These are phyloP conservation scores for Claviceps sp. DNA, from an alignment of 2,329 filamentous ascomycete species.

Conservation along the genomic window DNA sequence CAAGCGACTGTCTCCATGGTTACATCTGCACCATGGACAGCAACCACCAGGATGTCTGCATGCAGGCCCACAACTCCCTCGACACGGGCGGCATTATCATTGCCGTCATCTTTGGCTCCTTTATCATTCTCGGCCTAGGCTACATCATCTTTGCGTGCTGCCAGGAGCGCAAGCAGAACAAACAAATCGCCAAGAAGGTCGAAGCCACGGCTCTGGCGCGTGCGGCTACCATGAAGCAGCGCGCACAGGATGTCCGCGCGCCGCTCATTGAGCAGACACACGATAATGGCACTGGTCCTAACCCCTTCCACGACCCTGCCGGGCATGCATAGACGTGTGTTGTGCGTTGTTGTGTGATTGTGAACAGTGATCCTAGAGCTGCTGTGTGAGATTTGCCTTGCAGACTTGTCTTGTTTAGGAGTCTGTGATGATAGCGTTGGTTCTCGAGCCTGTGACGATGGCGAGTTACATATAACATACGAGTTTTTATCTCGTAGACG, in stretches of 20 bases:
- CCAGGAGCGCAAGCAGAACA: slow-evolving; percentile 32
- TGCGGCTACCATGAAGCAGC: slow-evolving; percentile 31
- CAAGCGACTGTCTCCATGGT: slow-evolving; percentile 27
- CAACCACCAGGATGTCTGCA: slow-evolving; percentile 27
- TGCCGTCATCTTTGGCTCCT: slow-evolving; percentile 31
- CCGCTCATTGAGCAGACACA: slow-evolving; percentile 23
- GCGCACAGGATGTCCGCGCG: slow-evolving; percentile 19
- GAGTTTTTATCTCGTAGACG: no score
- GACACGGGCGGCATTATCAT: slow-evolving; percentile 33
- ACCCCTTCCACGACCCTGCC: slow-evolving; percentile 24
- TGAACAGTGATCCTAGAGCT: no score
- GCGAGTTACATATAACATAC: no score
- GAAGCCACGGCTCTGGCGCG: slow-evolving; percentile 38
- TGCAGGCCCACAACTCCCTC: slow-evolving; percentile 23
- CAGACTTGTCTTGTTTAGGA: no score
- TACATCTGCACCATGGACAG: slow-evolving; percentile 30
- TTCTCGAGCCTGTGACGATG: no score
- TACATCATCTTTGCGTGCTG: slow-evolving; percentile 38
- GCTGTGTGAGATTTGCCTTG: no score
- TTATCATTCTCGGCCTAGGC: slow-evolving; percentile 23
- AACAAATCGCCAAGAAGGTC: slow-evolving; percentile 28
- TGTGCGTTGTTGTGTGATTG: no score
- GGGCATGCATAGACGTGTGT: no score
- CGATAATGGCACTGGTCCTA: slow-evolving; percentile 9
- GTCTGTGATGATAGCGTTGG: no score